Conservation (phyloP, 257 asterid species). For the Lavandula angustifolia region DNA sequence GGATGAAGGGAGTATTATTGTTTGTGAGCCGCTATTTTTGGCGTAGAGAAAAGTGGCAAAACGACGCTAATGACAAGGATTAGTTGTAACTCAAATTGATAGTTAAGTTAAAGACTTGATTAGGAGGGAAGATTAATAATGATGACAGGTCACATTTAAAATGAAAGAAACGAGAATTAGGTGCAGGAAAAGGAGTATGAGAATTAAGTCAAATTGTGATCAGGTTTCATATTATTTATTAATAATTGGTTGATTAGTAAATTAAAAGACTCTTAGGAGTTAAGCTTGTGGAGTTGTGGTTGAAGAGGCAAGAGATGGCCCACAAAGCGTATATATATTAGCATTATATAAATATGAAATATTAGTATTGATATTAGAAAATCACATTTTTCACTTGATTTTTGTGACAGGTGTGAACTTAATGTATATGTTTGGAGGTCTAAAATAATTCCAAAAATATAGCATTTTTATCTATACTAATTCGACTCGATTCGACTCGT, state of each 20-base stretch:
- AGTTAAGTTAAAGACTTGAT: not conserved
- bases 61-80: no score
- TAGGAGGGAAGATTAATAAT: not conserved
- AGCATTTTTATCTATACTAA: no score
- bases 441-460: no score
- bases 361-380: no score
- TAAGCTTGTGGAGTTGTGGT: not conserved
- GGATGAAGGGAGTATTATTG: no score
- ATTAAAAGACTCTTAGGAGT: no score
- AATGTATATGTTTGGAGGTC: no score
- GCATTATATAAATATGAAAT: not conserved
- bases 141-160: not conserved
- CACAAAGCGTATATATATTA: not conserved
- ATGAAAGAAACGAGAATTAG: not conserved
- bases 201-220: not conserved
- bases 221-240: not conserved
- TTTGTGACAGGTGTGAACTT: no score
- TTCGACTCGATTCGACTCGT: no score
- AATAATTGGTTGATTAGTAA: not conserved
- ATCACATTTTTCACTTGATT: no score
- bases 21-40: no score
- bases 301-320: not conserved
- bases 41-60: no score
- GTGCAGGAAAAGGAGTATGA: not conserved
- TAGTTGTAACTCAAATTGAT: not conserved